Evolutionary conservation across 805 yeast genomes (phyloP), one percentile per base, ranked within the genome.

Genomic region (Kregervanrija fluxuum): DNA sequence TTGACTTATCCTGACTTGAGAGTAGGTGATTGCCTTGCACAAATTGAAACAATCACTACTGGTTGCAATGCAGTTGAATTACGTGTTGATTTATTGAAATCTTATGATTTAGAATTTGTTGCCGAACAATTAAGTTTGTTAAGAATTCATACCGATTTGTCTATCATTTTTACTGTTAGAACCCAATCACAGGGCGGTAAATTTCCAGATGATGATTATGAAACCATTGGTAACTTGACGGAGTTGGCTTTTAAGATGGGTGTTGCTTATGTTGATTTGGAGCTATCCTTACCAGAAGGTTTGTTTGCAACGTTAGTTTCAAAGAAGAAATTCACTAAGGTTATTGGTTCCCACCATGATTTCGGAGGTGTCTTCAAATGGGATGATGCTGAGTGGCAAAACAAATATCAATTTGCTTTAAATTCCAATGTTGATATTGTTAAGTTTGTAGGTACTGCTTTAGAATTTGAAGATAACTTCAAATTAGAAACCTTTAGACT

Each of bases 261-360:
- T 41, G 79, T 88, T 48, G 91, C 82, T 49, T 89, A 69, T 57
- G 74, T 90, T 53, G 96, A 90, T 54, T 65, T 91, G 43, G 95
- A 89, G 61, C 71, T 90, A 46, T 73, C 85, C 6, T 73, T 78
- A 55, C 84, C 95, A 8, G 72, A 68, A 37, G 71, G 67, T 5
- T 59, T 85, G 14, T 67, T 77, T 46, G 74, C 73, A 42, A 66
- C 71, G 14, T 63, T 87, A 12, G 65, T 78, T 37, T 67, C 71
- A 16, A 66, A 64, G 37, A 80, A 77, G 56, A 75, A 78, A 3
- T 73, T 69, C 60, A 81, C 95, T 12, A 77, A 77, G 56, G 68
- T 91, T 33, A 85, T 91, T 61, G 93, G 88, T 11, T 84, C 96
- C 1, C 85, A 83, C 54, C 95, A 86, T 57, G 95, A 87, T 59